These are phyloP conservation scores for Cucumis hystrix DNA, from an alignment of 306 rosid genomes.

Conservation along the genomic window DNA sequence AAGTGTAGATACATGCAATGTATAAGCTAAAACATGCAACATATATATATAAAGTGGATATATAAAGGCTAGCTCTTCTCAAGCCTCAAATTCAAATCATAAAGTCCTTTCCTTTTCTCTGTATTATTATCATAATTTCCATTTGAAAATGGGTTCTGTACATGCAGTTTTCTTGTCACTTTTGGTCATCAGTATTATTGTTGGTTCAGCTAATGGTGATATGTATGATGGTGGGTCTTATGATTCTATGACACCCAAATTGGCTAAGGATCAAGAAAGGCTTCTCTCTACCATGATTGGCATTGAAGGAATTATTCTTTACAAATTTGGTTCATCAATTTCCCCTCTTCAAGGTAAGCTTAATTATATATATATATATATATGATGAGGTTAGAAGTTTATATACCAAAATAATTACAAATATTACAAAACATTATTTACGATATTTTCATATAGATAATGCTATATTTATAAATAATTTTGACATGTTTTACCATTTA, in stretches of 20 bases:
- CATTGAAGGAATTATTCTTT: slow-evolving; percentile 49
- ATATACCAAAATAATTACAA: no score
- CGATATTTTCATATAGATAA: no score
- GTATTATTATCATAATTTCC: neutral
- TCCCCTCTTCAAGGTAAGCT: slow-evolving; percentile 32
- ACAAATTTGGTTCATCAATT: slow-evolving; percentile 29
- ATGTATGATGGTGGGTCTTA: neutral
- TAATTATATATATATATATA: no score
- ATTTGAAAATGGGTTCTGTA: neutral
- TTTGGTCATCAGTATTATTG: neutral
- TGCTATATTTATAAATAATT: no score
- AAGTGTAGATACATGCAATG: neutral
- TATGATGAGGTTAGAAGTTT: no score
- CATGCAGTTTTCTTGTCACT: neutral
- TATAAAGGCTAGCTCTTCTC: neutral
- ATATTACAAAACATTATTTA: no score
- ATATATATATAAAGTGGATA: neutral
- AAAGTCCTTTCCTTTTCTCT: neutral
- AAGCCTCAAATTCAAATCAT: neutral
- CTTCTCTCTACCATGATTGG: slow-evolving; percentile 18
- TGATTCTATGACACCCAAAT: neutral
- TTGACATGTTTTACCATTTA: no score
- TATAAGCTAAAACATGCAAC: neutral
- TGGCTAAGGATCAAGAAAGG: neutral
- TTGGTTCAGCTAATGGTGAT: neutral